Evolutionary conservation across 257 asterid genomes (phyloP).

Genomic region (Nicotiana paniculata): DNA sequence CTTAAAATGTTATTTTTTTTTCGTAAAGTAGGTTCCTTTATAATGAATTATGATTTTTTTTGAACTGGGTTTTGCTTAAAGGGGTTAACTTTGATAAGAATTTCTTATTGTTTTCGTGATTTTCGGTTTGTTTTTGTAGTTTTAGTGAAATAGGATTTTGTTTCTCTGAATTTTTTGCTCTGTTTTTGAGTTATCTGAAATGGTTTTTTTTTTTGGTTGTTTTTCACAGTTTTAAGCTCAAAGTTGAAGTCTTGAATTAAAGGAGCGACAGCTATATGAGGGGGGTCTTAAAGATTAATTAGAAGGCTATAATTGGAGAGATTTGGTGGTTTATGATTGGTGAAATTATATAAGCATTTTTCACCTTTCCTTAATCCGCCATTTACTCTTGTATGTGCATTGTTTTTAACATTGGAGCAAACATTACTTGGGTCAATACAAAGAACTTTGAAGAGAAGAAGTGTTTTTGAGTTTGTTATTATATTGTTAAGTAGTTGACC

Average conservation of each 20-base stretch:
- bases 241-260: constrained; percentile 22
- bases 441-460: constrained; percentile 31
- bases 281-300: not conserved
- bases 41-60: too few relatives aligned
- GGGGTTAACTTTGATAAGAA: not conserved
- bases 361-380: constrained; percentile 21
- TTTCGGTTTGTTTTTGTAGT: not conserved
- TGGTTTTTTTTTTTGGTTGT: not conserved
- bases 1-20: not conserved
- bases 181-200: constrained; percentile 6
- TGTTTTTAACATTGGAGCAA: constrained; percentile 11
- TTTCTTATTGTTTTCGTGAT: not conserved
- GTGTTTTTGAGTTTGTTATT: constrained; percentile 8
- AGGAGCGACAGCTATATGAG: not conserved
- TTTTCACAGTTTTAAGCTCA: constrained; percentile 6
- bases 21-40: too few relatives aligned
- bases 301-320: not conserved
- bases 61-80: not conserved
- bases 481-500: constrained; percentile 25
- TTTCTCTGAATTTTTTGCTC: not conserved
- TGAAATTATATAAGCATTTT: constrained; percentile 4
- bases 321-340: constrained; percentile 29
- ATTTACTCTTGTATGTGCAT: constrained; percentile 7
- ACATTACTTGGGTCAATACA: constrained; percentile 33
- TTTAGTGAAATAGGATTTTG: not conserved